Evolutionary conservation across 2,329 filamentous ascomycete genomes (phyloP).

Genomic region (Hypoxylon sp.): DNA sequence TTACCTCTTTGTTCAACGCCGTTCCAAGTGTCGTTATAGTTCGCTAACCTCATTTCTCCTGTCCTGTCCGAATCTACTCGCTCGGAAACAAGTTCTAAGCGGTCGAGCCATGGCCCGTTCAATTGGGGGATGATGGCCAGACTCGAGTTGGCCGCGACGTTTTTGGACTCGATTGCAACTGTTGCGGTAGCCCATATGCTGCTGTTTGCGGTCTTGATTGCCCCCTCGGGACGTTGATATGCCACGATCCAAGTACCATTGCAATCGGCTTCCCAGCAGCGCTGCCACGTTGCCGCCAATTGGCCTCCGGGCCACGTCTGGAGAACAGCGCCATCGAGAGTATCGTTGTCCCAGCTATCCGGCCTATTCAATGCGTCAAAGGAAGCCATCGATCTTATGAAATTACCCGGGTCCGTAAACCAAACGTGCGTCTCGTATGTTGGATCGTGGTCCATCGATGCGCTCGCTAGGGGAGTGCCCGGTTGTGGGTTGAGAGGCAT

Average conservation of each 20-base stretch:
- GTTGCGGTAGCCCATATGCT: slow-evolving; percentile 40
- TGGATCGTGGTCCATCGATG: slow-evolving; percentile 36
- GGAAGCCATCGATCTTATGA: slow-evolving; percentile 40
- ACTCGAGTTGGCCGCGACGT: slow-evolving; percentile 43
- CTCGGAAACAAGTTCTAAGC: slow-evolving; percentile 41
- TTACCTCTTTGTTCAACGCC: slow-evolving; percentile 34
- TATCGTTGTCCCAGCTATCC: slow-evolving; percentile 43
- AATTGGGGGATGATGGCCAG: slow-evolving; percentile 44
- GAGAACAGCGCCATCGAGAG: slow-evolving; percentile 32
- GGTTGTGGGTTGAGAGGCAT: slow-evolving; percentile 38
- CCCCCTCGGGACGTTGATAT: slow-evolving; percentile 46
- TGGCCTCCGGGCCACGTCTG: slow-evolving; percentile 43
- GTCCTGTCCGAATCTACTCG: slow-evolving; percentile 22
- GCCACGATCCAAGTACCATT: slow-evolving; percentile 43
- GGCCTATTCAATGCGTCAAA: slow-evolving; percentile 38
- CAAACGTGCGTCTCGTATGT: slow-evolving; percentile 42
- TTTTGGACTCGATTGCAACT: slow-evolving; percentile 34
- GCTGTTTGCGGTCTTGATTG: slow-evolving; percentile 45
- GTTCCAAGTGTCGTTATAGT: slow-evolving; percentile 42
- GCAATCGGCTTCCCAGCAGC: slow-evolving; percentile 31
- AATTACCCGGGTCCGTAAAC: slow-evolving; percentile 40
- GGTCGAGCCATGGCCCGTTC: slow-evolving; percentile 31
- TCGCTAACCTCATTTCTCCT: slow-evolving; percentile 37
- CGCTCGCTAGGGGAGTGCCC: slow-evolving; percentile 46
- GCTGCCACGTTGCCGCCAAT: slow-evolving; percentile 46